These are phyloP conservation scores for Boletus mariae DNA, from an alignment of 1,284 basidiomycete genomes.

Conservation along the genomic window DNA sequence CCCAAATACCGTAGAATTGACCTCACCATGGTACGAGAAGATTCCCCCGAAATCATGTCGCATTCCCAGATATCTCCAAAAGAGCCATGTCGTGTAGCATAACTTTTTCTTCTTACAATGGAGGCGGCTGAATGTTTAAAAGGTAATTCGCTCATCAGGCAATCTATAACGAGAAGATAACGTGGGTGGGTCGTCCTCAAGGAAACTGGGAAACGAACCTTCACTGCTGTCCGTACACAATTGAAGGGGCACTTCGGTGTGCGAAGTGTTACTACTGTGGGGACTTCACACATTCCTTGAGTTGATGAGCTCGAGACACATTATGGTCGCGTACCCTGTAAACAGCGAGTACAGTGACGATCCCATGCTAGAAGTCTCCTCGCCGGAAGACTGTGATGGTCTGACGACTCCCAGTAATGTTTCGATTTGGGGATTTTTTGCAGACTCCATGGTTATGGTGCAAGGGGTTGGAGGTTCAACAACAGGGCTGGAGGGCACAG, in stretches of 20 bases:
- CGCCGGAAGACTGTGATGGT: slow-evolving; percentile 6
- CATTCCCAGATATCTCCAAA: slow-evolving; percentile 31
- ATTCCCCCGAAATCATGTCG: slow-evolving; percentile 11
- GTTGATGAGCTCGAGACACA: not conserved
- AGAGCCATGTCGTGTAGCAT: slow-evolving; percentile 9
- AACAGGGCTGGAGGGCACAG: slow-evolving; percentile 7
- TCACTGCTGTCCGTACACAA: slow-evolving; percentile 6
- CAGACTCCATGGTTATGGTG: not conserved
- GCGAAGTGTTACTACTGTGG: slow-evolving; percentile 14
- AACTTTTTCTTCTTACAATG: slow-evolving; percentile 14
- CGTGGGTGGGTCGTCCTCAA: not conserved
- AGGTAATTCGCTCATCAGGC: slow-evolving; percentile 6
- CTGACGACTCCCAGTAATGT: not conserved
- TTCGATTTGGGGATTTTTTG: not conserved
- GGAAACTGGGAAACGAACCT: slow-evolving; percentile 11
- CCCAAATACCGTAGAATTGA: not conserved
- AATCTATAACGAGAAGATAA: slow-evolving; percentile 6
- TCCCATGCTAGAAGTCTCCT: slow-evolving; percentile 10
- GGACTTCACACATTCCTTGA: slow-evolving; percentile 13
- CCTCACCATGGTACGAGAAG: slow-evolving; percentile 8
- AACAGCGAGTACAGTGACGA: slow-evolving; percentile 11
- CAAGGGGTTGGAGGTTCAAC: slow-evolving; percentile 14
- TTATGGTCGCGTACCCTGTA: slow-evolving; percentile 10
- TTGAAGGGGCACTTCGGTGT: slow-evolving; percentile 12
- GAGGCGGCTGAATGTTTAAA: slow-evolving; percentile 4